phyloP scores from a whole-genome alignment of 2,329 filamentous ascomycete species.

The Reticulascus tulasneorum region DNA sequence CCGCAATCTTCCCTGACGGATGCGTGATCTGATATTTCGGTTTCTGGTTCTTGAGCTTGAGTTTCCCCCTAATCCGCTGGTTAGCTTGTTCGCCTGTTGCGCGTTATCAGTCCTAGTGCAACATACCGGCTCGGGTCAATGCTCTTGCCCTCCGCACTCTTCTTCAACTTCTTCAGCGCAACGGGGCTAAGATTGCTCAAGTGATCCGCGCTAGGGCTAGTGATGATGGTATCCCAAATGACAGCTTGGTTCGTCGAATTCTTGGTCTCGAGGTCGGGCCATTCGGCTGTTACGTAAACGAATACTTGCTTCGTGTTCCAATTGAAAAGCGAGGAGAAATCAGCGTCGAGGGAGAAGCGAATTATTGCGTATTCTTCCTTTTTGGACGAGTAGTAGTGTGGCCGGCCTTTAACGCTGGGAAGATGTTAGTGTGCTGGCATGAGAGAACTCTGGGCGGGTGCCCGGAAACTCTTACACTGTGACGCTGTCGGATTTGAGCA shows the following conservation, averaged over 20 bases:
- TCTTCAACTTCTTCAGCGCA: slow-evolving; percentile 58
- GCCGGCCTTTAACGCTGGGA: slow-evolving; percentile 80
- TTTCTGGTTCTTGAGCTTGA: slow-evolving; percentile 77
- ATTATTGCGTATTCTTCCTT: slow-evolving; percentile 95
- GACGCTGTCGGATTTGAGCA: slow-evolving; percentile 66
- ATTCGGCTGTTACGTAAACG: slow-evolving; percentile 86
- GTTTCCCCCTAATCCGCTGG: slow-evolving; percentile 68
- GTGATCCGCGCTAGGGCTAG: slow-evolving; percentile 62
- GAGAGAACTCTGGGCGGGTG: too few relatives aligned
- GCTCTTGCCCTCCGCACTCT: slow-evolving; percentile 55
- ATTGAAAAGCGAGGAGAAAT: slow-evolving; percentile 88
- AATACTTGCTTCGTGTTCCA: slow-evolving; percentile 99
- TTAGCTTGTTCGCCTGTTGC: slow-evolving; percentile 8
- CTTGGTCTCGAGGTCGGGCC: slow-evolving; percentile 37
- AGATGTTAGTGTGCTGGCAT: too few relatives aligned
- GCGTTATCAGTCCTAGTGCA: slow-evolving; percentile 7
- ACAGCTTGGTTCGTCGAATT: slow-evolving; percentile 64
- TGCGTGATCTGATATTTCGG: slow-evolving; percentile 98
- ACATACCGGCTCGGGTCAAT: slow-evolving; percentile 54
- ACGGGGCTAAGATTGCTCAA: slow-evolving; percentile 56
- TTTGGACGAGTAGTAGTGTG: slow-evolving; percentile 92
- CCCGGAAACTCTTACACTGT: too few relatives aligned
- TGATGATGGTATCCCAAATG: slow-evolving; percentile 96
- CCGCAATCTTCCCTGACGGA: slow-evolving; percentile 72
- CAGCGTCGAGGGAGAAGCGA: slow-evolving; percentile 87